Evolutionary conservation across 768 basidiomycete species (phyloP), one percentile per base, ranked within the genome.

Genomic region (Lactifluus piperatus): DNA sequence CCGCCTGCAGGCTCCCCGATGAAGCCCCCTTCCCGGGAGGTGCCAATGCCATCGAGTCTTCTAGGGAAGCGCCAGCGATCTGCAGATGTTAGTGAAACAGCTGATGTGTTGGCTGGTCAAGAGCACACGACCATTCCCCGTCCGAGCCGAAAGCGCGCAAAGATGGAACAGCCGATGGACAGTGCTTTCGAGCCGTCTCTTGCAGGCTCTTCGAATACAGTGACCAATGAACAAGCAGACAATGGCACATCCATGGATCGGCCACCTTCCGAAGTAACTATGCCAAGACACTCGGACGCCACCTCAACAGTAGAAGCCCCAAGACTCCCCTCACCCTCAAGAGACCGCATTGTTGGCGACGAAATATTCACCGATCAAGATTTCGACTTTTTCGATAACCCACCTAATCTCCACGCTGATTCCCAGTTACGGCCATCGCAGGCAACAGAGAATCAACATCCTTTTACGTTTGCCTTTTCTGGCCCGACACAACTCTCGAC

Each of bases 41-140:
- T 75, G 11, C 68, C 76, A 58, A 70, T 78, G 4, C 74, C 76
- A 44, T 18, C 43, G 13, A 77, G 72, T 22, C 73, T 76, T 30
- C 75, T 88, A 18, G 86, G 87, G n/a, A 89, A 88, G 68, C 81
- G 84, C 34, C 78, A 75, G 51, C 76, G 86, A 60, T 81, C 81
- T 62, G 74, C 80, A 2, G 70, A 74, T 9, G 72, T 75, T 11
- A 79, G 76, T 63, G 73, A 74, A 52, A 64, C 75, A 22, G 70
- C 74, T 2, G 77, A 71, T 52, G 68, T 74, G 10, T 69, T 73
- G 6, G 81, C 71, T 27, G 75, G 69, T n/a, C 69, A 75, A 56
- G 75, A 76, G 11, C 70, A 67, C 5, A 62, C 68, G 13, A 64
- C 69, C 51, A 74, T 75, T 20, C 55, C 73, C 27, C 76, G 75